Base-by-base conservation (phyloP, 2,329 filamentous ascomycete genomes). In the Penicillium sp. region DNA sequence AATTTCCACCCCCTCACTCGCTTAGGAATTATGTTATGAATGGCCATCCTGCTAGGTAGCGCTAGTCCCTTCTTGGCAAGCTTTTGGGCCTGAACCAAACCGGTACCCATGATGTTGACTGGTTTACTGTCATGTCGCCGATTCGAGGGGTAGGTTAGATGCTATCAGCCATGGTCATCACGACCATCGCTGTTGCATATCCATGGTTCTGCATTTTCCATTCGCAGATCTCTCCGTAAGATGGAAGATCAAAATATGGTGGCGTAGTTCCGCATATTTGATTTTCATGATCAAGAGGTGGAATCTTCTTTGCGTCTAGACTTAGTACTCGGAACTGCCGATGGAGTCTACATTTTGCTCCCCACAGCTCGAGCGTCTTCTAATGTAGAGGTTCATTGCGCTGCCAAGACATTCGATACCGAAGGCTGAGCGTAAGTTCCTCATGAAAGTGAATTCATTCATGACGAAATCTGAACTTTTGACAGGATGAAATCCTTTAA, bases 231-330 rank as follows among this genome's bases (percentile, higher is more conserved):
- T 44, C 33, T 13, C 18, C 51, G 27, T 9, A 13, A 10, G n/a
- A 18, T 19, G 18, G 4, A 27, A 43, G 24, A 35, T 47, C 22
- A 51, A 44, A 55, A 53, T 55, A 55, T 39, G 24, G 46, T 54
- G 54, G 60, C 54, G 50, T 59, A 44, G 35, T 37, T 40, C 43
- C 31, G 13, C 35, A 39, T 24, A 1, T 4, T 31, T 31, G 6
- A 31, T 31, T 31, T 31, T 31, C 51, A 7, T 16, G 43, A 10
- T 14, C 14, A 49, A 3, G 3, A 22, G 22, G 22, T 22, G 22
- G 22, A 22, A 22, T 22, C 2, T 22, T 27, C 24, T 27, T 27
- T 5, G 24, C 16, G 6, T 3, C 2, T 40, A 10, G n/a, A 40
- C 18, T n/a, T n/a, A 2, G 43, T 31, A 4, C 16, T 18, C 24